Evolutionary conservation across 2,329 filamentous ascomycete species (phyloP), one percentile per base, ranked within the genome.

Genomic region (Monosporascus ibericus): DNA sequence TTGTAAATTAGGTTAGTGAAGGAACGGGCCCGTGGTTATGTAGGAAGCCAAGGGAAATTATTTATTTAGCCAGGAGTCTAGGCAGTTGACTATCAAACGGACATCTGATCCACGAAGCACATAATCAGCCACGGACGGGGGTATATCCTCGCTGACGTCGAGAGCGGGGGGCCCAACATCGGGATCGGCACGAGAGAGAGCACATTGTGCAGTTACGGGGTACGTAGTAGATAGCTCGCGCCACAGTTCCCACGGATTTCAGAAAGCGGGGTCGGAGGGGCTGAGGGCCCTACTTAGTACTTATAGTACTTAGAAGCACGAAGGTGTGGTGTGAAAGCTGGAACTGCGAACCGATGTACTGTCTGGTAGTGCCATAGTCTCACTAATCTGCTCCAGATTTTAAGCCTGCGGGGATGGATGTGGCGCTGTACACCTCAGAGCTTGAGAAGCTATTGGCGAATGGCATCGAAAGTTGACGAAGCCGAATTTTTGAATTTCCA

Each of bases 401-500:
- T 14, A 34, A 14, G 11, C 30, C 9, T 5, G 4, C 30, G 5
- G 11, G 4, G 30, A 34, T 14, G 30, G 30, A 14, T 34, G 30
- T 34, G 30, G 30, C 30, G 30, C 30, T 5, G 30, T 14, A 11
- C 9, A 14, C 11, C 30, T 34, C 9, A 34, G 30, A 34, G 30
- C 30, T 34, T 34, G 30, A 34, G 30, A 25, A 20, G n/a, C 14
- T 15, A 17, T 25, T 44, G 40, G 20, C 51, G 56, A 58, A 57
- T 58, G 47, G 51, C 18, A 55, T 55, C 53, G 40, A 44, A 44
- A 44, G 20, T 14, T 25, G 40, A 44, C 40, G 40, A 24, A 44
- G 8, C n/a, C 40, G 18, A 44, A 22, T 8, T 17, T 24, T 18
- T 20, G 48, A 60, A 49, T 61, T 67, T 75, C 71, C 72, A 75